phyloP scores from a whole-genome alignment of 2,329 filamentous ascomycete genomes.

The Coniochaeta prunicola region DNA sequence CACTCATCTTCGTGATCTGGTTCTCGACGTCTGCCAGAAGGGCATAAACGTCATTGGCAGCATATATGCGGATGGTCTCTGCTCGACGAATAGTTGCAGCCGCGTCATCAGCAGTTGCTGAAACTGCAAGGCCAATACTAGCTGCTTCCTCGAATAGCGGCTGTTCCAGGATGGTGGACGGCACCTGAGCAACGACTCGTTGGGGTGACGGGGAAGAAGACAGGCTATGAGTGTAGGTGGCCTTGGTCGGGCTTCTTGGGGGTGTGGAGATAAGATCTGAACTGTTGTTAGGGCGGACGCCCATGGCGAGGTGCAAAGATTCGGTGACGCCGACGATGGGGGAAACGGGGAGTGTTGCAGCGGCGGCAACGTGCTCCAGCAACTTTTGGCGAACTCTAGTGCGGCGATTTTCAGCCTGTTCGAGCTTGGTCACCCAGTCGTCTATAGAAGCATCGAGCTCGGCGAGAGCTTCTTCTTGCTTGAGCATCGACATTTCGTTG shows the following conservation, averaged over 20 bases:
- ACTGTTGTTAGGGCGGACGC: constrained; percentile 22
- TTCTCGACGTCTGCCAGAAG: constrained; percentile 61
- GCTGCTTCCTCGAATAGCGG: constrained; percentile 38
- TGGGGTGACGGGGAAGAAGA: constrained; percentile 39
- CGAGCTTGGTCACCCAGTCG: constrained; percentile 74
- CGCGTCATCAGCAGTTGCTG: constrained; percentile 5
- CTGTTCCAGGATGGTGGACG: constrained; percentile 48
- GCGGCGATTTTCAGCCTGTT: constrained; percentile 70
- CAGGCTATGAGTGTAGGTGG: constrained; percentile 22
- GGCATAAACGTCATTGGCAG: constrained; percentile 59
- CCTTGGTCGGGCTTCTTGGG: constrained; percentile 51
- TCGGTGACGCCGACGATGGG: constrained; percentile 27
- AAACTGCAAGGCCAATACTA: not conserved
- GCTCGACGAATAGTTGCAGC: constrained; percentile 32
- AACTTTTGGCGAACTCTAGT: constrained; percentile 71
- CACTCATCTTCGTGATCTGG: constrained; percentile 43
- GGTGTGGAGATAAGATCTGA: constrained; percentile 45
- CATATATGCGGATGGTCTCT: constrained; percentile 63
- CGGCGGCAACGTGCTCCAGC: constrained; percentile 72
- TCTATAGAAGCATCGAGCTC: constrained; percentile 74
- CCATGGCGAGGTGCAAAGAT: constrained; percentile 33
- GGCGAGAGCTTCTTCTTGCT: constrained; percentile 71
- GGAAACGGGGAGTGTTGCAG: constrained; percentile 41
- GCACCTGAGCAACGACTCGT: constrained; percentile 44
- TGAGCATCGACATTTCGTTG: constrained; percentile 66